Percentiles rank a stretch among this genome's conserved stretches.
Conservation (phyloP, 1,139 yeast genomes). For the Suhomyces choctaworum region DNA sequence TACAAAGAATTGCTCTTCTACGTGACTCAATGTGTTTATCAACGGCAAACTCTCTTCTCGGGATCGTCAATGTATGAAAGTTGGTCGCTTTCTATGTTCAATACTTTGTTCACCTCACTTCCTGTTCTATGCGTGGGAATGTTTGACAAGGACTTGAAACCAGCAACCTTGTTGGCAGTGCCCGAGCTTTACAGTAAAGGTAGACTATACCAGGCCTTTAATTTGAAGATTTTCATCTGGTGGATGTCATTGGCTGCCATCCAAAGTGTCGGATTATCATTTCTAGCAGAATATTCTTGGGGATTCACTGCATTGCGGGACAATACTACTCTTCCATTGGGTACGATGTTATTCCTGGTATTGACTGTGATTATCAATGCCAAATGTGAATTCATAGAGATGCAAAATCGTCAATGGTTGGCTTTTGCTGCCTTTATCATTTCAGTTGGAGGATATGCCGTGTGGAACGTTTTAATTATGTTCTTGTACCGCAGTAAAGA, state of each 20-base stretch:
- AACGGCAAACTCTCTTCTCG: slow-evolving; percentile 82
- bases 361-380: slow-evolving; percentile 71
- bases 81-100: slow-evolving; percentile 97
- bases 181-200: slow-evolving; percentile 89
- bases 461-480: slow-evolving; percentile 82
- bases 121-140: slow-evolving; percentile 94
- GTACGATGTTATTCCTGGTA: slow-evolving; percentile 71
- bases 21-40: slow-evolving; percentile 84
- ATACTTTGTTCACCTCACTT: slow-evolving; percentile 89
- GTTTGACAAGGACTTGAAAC: slow-evolving; percentile 87
- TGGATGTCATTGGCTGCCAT: slow-evolving; percentile 82
- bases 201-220: slow-evolving; percentile 73
- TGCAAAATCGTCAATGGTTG: slow-evolving; percentile 75
- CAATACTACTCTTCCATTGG: slow-evolving; percentile 78
- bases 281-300: slow-evolving; percentile 65
- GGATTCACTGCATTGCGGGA: slow-evolving; percentile 67
- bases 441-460: slow-evolving; percentile 86
- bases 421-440: slow-evolving; percentile 67
- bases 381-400: slow-evolving; percentile 79
- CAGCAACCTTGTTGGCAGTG: slow-evolving; percentile 84
- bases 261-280: slow-evolving; percentile 72
- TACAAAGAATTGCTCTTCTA: slow-evolving; percentile 92
- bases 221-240: slow-evolving; percentile 61
- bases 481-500: slow-evolving; percentile 59
- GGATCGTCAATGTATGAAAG: slow-evolving; percentile 93